Percentiles rank a stretch among this genome's conserved stretches.
Evolutionary conservation across 176 grass and related monocot species (phyloP).

Genomic region (sorghum (Sorghum bicolor)): DNA sequence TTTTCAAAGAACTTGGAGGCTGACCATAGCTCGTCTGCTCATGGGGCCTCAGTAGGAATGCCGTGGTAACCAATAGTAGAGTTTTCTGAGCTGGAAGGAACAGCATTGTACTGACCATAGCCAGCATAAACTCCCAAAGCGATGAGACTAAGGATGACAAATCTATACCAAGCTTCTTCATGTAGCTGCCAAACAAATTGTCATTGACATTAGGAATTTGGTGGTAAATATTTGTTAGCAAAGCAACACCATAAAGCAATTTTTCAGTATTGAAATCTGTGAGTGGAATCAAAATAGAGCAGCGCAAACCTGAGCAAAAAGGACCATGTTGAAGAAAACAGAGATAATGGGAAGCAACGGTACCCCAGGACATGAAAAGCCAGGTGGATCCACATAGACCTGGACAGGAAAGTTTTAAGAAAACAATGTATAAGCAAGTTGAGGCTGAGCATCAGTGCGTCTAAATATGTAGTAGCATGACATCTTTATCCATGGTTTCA

Average conservation of each 20-base stretch:
- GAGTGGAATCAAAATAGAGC: neutral
- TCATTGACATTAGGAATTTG: neutral
- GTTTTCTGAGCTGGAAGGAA: conserved; percentile 46
- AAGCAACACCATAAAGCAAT: neutral
- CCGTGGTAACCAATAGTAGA: conserved; percentile 47
- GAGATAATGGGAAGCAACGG: conserved; percentile 74
- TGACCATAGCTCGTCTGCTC: conserved; percentile 8
- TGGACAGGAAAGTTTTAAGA: conserved; percentile 30
- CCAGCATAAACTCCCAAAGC: conserved; percentile 64
- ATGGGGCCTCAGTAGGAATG: conserved; percentile 54
- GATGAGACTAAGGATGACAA: conserved; percentile 73
- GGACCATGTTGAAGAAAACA: conserved; percentile 92
- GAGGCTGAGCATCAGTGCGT: neutral
- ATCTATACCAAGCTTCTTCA: conserved; percentile 97
- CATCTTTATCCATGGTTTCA: neutral
- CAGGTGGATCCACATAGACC: conserved; percentile 72
- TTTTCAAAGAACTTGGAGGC: neutral
- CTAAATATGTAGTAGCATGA: neutral
- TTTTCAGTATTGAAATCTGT: neutral
- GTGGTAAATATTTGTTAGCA: neutral
- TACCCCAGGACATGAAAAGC: conserved; percentile 88
- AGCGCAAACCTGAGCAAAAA: conserved; percentile 74
- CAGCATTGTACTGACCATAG: conserved; percentile 79
- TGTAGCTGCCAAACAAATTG: conserved; percentile 65
- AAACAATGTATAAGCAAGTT: neutral